Base-by-base conservation (phyloP, 2,329 filamentous ascomycete genomes). In the Aureobasidium subglaciale region DNA sequence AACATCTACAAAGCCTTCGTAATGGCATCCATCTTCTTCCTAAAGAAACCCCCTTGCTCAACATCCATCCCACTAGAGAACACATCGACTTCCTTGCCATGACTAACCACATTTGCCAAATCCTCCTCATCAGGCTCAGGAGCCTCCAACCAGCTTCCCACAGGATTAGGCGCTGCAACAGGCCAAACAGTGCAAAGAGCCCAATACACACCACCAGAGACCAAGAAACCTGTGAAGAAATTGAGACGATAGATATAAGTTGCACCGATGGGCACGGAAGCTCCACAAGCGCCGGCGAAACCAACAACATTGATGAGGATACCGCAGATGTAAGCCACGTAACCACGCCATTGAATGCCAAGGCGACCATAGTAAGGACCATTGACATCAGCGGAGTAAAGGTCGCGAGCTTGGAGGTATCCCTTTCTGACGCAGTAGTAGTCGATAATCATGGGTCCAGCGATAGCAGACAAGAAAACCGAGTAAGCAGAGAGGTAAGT, bases 271-370 rank as follows among this genome's bases (percentile, higher is more conserved):
- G 92, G 91, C 0, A 96, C 89, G 0, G 73, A 66, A 18, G 68
- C 70, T 1, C 89, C 89, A 24, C 96, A 80, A 0, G 87, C 90
- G 2, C 89, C 90, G 1, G 84, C 90, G 62, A 96, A 96, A 0
- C 91, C 91, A 4, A 96, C 89, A 4, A 96, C 87, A 63, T 96
- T 96, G 75, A 95, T 86, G 5, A 93, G 68, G 59, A 96, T 95
- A 11, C 90, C 90, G 1, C 81, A 75, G 58, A 95, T 80, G 68
- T 96, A 95, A 0, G 91, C 88, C 0, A 76, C 80, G 63, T 95
- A 96, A 1, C 83, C 91, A 38, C 89, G 84, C 87, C 87, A 93
- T 68, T 92, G 83, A 67, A 95, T 73, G 18, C 91, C 91, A 46
- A 72, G 80, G 0, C 74, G 82, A 72, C 78, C 93, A 70, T 80